Base-by-base conservation (phyloP, 2,329 filamentous ascomycete species). In the Aspergillus sp. region DNA sequence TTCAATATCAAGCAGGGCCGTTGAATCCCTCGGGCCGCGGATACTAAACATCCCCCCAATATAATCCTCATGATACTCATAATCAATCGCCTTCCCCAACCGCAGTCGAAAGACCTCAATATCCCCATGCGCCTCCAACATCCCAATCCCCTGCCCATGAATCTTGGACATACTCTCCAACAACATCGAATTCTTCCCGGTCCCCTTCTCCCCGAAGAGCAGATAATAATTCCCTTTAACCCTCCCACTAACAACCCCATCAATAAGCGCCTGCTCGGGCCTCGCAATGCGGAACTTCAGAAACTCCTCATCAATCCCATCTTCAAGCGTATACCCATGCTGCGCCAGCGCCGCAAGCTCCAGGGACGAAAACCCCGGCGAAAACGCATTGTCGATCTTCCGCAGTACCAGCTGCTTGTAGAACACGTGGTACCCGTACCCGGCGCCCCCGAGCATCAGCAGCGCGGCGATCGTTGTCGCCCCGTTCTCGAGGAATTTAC, bases 1-100 rank as follows among this genome's bases (percentile, higher is more conserved):
- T 71, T 99, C 95, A 61, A 99, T 97, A 72, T 99, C 95, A 1
- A 99, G 82, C 33, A 99, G 79, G 3, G 95, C 91, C 0, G 91
- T 96, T 3, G 91, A 92, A 68, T 99, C 95, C 41, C 95, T 85
- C 0, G 95, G 95, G 0, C 95, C 95, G 23, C 90, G 86, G 68
- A 99, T 96, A 59, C 90, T 96, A 74, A 99, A 99, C 59, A 99
- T 89, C 3, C 90, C 90, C 44, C 95, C 95, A 61, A 99, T 97
- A 57, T 80, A 80, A 55, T 99, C 95, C 77, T 98, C 95, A 71
- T 98, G 91, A 67, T 90, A 99, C 72, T 99, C 95, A 72, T 93
- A 99, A 72, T 99, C 93, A 43, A 99, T 81, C 2, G 93, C 91
- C 72, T 96, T 97, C 19, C 95, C 95, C 3, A 99, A 83, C 3